Base-by-base conservation (phyloP, 371 early-diverging fungal species). In the Mycotypha africana region DNA sequence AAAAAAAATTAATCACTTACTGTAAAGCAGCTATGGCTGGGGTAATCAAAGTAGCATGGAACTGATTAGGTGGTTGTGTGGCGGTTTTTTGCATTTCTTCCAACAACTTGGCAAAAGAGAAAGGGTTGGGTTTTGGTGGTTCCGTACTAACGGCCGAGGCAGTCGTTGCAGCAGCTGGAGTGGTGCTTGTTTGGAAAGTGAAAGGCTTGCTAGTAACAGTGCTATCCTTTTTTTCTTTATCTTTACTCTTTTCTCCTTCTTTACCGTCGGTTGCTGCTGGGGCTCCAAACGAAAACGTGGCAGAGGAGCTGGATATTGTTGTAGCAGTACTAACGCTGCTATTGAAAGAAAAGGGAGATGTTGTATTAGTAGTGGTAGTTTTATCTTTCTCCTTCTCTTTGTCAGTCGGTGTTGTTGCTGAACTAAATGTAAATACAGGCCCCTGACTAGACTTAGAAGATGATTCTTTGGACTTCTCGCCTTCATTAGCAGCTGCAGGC, bases 51-150 rank as follows among this genome's bases (percentile, higher is more conserved):
- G 69, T 51, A 7, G 54, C 69, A 39, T 60, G 46, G 11, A 64
- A 51, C 25, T 61, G 59, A 30, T 42, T 55, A 10, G 70, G 60
- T 23, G 58, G 53, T 43, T 59, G 60, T 10, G 58, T 50, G 7
- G 65, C 53, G 25, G 47, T 38, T 46, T 48, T 52, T n/a, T 40
- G 45, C 38, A 58, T 28, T 21, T 64, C 60, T 23, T 64, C 56
- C 11, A 70, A 40, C 10, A 65, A 50, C 37, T 54, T 59, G 11
- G 49, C 28, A 35, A 70, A 60, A 2, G 67, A 64, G 28, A 64
- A 70, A 12, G 46, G 45, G 43, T 64, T 62, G 8, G 61, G 59
- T 42, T 61, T 45, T 8, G 41, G 19, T 10, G 52, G 56, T 38
- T 36, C 51, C 12, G 21, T 10, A 4, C 1, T 9, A 22, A 12